Percentiles rank a stretch among this genome's conserved stretches.
phyloP scores from a whole-genome alignment of 2,329 filamentous ascomycete genomes.

The Curvularia sp. region DNA sequence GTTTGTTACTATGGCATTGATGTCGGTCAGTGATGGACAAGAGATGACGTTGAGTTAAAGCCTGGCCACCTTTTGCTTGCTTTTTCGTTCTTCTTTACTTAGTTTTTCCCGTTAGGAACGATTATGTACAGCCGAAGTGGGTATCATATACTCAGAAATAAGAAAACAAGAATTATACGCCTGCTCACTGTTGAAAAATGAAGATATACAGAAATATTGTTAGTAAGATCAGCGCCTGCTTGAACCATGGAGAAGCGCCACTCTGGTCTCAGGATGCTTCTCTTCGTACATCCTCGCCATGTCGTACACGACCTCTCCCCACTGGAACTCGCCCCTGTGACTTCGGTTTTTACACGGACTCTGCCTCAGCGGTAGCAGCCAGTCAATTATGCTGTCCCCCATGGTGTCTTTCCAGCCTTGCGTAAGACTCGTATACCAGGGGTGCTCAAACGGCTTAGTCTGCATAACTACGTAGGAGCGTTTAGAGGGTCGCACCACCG shows the following conservation, averaged over 20 bases:
- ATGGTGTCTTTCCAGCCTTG: conserved; percentile 81
- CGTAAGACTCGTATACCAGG: conserved; percentile 77
- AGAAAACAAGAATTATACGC: conserved; percentile 10
- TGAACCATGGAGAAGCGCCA: conserved; percentile 28
- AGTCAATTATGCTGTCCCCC: conserved; percentile 74
- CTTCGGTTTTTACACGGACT: conserved; percentile 78
- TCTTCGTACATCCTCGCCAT: conserved; percentile 39
- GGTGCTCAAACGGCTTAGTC: conserved; percentile 77
- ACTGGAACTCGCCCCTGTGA: conserved; percentile 70
- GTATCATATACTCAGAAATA: conserved; percentile 25
- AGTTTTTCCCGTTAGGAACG: background rate
- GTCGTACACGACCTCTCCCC: conserved; percentile 65
- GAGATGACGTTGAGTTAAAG: conserved; percentile 1
- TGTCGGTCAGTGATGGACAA: background rate
- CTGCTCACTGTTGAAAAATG: conserved; percentile 11
- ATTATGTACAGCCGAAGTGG: conserved; percentile 16
- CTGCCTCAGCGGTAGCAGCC: conserved; percentile 77
- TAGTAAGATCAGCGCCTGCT: conserved; percentile 5
- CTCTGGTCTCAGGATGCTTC: conserved; percentile 28
- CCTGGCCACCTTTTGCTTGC: background rate
- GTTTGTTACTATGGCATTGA: background rate
- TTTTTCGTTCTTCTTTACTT: conserved; percentile 1
- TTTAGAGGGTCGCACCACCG: conserved; percentile 9
- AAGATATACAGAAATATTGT: background rate
- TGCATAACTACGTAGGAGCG: conserved; percentile 76